phyloP scores from a whole-genome alignment of 345 rosid species.

The Citrus medica region DNA sequence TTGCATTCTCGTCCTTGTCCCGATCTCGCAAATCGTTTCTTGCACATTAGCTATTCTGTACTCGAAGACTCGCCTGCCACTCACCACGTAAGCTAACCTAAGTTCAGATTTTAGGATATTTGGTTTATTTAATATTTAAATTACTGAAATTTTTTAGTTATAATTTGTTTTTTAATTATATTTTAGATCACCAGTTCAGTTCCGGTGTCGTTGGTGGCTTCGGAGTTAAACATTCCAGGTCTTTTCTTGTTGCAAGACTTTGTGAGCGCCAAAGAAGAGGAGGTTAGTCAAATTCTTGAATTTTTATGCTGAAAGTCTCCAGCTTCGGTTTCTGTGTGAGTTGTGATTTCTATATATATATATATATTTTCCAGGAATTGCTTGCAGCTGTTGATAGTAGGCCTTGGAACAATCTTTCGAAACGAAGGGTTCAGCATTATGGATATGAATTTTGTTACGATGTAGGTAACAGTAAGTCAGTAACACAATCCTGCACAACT shows the following conservation, averaged over 20 bases:
- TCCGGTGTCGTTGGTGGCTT: constrained; percentile 50
- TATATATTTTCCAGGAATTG: constrained; percentile 49
- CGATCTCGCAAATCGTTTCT: constrained; percentile 55
- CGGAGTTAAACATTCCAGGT: constrained; percentile 79
- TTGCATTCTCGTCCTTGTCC: constrained; percentile 56
- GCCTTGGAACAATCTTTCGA: constrained; percentile 77
- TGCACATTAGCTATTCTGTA: constrained; percentile 75
- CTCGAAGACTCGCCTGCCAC: constrained; percentile 42
- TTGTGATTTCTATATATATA: neutral
- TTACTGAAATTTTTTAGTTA: neutral
- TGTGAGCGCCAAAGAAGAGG: constrained; percentile 58
- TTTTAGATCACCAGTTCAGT: constrained; percentile 41
- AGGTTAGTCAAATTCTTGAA: constrained; percentile 35
- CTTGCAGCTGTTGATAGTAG: constrained; percentile 73
- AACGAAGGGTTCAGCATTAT: constrained; percentile 93
- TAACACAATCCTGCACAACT: neutral
- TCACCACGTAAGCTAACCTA: constrained; percentile 34
- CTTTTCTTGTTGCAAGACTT: constrained; percentile 65
- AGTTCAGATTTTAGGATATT: no score
- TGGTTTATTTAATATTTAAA: no score
- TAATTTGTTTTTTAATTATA: neutral
- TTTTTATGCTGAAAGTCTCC: neutral
- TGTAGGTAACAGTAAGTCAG: constrained; percentile 31
- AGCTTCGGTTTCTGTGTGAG: neutral
- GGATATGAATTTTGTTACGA: constrained; percentile 89